phyloP scores from a whole-genome alignment of 331 rosid species.

The Quercus tomentella region DNA sequence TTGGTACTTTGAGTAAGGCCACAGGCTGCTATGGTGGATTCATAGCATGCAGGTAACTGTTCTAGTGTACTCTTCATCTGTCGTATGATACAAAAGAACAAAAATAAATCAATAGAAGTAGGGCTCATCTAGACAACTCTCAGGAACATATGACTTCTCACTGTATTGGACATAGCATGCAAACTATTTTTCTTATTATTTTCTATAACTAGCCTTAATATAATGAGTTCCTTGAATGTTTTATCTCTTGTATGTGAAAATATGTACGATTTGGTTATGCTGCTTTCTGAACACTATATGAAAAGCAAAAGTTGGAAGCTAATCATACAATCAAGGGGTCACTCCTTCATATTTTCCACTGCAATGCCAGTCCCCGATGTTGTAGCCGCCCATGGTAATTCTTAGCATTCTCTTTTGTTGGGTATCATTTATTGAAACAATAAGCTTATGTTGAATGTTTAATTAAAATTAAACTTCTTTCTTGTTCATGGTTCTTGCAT shows the following conservation, averaged over 20 bases:
- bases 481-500: too few relatives aligned
- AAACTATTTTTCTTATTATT: not conserved
- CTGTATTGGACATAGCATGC: not conserved
- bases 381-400: slow-evolving; percentile 85
- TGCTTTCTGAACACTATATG: slow-evolving; percentile 20
- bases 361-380: slow-evolving; percentile 68
- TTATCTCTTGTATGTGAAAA: not conserved
- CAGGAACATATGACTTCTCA: not conserved
- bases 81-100: not conserved
- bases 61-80: not conserved
- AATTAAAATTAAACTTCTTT: too few relatives aligned
- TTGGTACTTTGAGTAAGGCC: slow-evolving; percentile 92
- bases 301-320: slow-evolving; percentile 86
- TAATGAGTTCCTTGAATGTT: slow-evolving; percentile 2
- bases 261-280: slow-evolving; percentile 12
- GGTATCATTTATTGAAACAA: slow-evolving; percentile 14
- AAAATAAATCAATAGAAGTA: not conserved
- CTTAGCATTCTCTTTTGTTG: not conserved
- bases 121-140: not conserved
- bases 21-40: slow-evolving; percentile 97
- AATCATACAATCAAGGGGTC: slow-evolving; percentile 91
- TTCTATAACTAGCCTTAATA: too few relatives aligned
- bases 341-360: slow-evolving; percentile 86
- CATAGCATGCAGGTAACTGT: slow-evolving; percentile 84
- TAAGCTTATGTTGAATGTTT: too few relatives aligned